A percentile compares a stretch with the other conserved stretches of the same genome.
These are phyloP conservation scores for Anisogramma anomala DNA, from an alignment of 2,329 filamentous ascomycete genomes.

Conservation along the genomic window DNA sequence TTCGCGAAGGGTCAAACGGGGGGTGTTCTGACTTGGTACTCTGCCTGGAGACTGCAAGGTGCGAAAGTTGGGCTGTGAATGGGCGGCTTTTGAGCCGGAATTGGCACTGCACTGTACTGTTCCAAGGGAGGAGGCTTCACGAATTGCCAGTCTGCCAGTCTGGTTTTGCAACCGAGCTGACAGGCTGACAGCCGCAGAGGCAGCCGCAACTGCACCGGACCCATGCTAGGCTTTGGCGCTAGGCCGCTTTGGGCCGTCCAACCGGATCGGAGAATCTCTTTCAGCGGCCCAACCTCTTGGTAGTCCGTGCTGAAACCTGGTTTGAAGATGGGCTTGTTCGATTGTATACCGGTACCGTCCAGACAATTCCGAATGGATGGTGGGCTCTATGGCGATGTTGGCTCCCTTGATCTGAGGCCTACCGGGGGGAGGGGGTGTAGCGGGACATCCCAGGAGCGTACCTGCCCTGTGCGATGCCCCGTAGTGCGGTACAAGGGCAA, in stretches of 20 bases:
- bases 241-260: constrained; percentile 1
- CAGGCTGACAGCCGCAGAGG: too few relatives aligned
- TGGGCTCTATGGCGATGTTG: background rate
- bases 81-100: background rate
- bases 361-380: background rate
- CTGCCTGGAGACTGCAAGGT: background rate
- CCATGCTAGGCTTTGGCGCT: constrained; percentile 4
- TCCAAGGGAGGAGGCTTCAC: constrained; percentile 10
- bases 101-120: background rate
- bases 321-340: background rate
- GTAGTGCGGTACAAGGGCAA: too few relatives aligned
- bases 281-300: background rate
- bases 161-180: too few relatives aligned
- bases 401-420: background rate
- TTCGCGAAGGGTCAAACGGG: constrained; percentile 8
- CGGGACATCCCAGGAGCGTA: background rate
- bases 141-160: background rate
- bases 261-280: background rate
- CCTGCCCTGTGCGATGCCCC: too few relatives aligned
- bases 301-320: background rate
- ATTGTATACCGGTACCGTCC: background rate
- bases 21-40: background rate
- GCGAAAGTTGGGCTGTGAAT: background rate
- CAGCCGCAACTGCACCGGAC: too few relatives aligned
- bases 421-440: background rate